Evolutionary conservation across 495 filamentous ascomycete genomes (phyloP).

Genomic region (Penicillium salamii): DNA sequence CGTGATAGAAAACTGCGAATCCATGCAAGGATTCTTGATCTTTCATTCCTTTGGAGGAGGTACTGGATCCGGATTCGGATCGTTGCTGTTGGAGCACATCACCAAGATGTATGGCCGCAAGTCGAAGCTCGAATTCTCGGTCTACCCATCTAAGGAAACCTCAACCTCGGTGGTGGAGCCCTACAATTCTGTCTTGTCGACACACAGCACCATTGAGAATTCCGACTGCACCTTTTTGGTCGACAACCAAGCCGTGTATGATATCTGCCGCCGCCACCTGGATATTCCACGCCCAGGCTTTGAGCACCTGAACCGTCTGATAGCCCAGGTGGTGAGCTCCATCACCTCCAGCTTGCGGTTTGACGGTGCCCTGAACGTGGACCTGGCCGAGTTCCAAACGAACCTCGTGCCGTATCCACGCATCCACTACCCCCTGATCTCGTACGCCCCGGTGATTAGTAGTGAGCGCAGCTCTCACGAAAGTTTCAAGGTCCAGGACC

Average conservation of each 20-base stretch:
- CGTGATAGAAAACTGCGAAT: conserved; percentile 79
- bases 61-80: conserved; percentile 88
- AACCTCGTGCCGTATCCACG: conserved; percentile 89
- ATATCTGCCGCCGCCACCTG: conserved; percentile 85
- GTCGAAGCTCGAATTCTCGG: conserved; percentile 88
- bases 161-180: conserved; percentile 89
- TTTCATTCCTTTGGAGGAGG: conserved; percentile 95
- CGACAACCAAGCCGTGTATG: conserved; percentile 91
- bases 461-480: conserved; percentile 81
- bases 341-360: conserved; percentile 90
- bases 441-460: conserved; percentile 82
- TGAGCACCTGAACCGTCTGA: conserved; percentile 86
- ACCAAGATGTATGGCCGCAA: conserved; percentile 91
- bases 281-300: conserved; percentile 84
- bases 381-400: conserved; percentile 93
- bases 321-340: conserved; percentile 88
- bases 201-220: conserved; percentile 92
- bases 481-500: conserved; percentile 85
- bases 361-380: conserved; percentile 87
- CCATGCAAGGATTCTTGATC: conserved; percentile 86
- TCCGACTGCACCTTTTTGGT: conserved; percentile 91
- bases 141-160: conserved; percentile 83
- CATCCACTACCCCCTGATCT: conserved; percentile 90
- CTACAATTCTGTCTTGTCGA: conserved; percentile 88
- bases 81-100: conserved; percentile 81